phyloP scores from a whole-genome alignment of 176 grass and related monocot genomes.

The Ampelocalamus luodianensis region DNA sequence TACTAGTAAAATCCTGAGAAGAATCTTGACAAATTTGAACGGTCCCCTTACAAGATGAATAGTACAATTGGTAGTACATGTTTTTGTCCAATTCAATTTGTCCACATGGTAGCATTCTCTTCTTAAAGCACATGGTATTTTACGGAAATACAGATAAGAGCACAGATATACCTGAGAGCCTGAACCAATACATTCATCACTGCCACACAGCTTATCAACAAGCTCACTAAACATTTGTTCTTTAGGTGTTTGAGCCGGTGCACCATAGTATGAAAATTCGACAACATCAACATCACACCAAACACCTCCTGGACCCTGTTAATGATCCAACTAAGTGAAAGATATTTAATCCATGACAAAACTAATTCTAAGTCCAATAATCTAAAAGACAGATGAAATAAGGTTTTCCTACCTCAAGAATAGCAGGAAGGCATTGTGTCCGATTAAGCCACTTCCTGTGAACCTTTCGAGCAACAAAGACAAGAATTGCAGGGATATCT shows the following conservation, averaged over 20 bases:
- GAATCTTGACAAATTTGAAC: constrained; percentile 23
- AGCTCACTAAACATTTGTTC: constrained; percentile 87
- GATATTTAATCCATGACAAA: constrained; percentile 19
- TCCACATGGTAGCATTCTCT: constrained; percentile 29
- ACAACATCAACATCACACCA: constrained; percentile 99
- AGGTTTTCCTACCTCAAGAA: constrained; percentile 62
- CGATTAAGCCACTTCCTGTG: constrained; percentile 84
- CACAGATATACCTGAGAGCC: constrained; percentile 82
- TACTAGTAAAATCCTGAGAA: constrained; percentile 28
- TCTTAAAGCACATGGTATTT: constrained; percentile 16
- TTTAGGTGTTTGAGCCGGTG: constrained; percentile 87
- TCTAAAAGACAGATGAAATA: constrained; percentile 16
- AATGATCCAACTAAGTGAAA: constrained; percentile 56
- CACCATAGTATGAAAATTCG: constrained; percentile 98
- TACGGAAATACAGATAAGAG: constrained; percentile 32
- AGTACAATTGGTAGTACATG: constrained; percentile 23
- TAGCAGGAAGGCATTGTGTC: constrained; percentile 80
- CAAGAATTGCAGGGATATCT: constrained; percentile 84
- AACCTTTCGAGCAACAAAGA: constrained; percentile 95
- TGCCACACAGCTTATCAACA: constrained; percentile 83
- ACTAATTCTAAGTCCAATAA: constrained; percentile 1
- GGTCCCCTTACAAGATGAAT: constrained; percentile 8
- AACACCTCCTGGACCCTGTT: constrained; percentile 91
- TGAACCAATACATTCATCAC: constrained; percentile 90
- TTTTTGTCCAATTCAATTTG: constrained; percentile 26